phyloP scores from a whole-genome alignment of 2,329 filamentous ascomycete species.

The Neofusicoccum sp. region DNA sequence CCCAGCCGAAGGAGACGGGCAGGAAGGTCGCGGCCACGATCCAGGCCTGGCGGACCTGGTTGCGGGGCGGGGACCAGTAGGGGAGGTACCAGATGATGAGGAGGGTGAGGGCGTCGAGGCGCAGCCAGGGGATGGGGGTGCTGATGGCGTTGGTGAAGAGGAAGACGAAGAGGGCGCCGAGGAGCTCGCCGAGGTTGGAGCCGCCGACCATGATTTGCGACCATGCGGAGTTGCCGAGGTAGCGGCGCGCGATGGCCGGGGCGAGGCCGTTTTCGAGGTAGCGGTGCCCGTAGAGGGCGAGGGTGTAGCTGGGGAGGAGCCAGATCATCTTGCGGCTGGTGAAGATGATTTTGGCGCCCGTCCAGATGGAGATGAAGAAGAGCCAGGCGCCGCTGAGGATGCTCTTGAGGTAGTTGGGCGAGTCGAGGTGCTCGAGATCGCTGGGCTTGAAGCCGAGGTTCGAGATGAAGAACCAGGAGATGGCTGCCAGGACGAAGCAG shows the following conservation, averaged over 20 bases:
- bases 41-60: constrained; percentile 47
- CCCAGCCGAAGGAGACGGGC: constrained; percentile 52
- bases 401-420: constrained; percentile 38
- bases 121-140: constrained; percentile 53
- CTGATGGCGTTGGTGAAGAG: constrained; percentile 49
- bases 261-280: constrained; percentile 53
- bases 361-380: constrained; percentile 48
- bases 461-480: constrained; percentile 49
- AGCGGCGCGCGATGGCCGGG: constrained; percentile 47
- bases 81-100: constrained; percentile 51
- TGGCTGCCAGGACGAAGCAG: constrained; percentile 44
- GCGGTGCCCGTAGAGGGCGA: constrained; percentile 51
- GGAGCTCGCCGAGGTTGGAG: constrained; percentile 51
- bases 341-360: constrained; percentile 48
- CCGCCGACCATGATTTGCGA: constrained; percentile 52
- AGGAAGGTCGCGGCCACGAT: constrained; percentile 47
- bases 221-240: constrained; percentile 50
- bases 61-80: constrained; percentile 44
- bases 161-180: constrained; percentile 51
- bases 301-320: constrained; percentile 50
- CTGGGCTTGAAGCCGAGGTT: constrained; percentile 36
- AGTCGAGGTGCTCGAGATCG: constrained; percentile 26
- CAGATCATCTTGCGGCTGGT: constrained; percentile 50
- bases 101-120: constrained; percentile 47
- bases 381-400: constrained; percentile 42